Base-by-base conservation (phyloP, 768 basidiomycete genomes). In the Pleurotus citrinopileatus region DNA sequence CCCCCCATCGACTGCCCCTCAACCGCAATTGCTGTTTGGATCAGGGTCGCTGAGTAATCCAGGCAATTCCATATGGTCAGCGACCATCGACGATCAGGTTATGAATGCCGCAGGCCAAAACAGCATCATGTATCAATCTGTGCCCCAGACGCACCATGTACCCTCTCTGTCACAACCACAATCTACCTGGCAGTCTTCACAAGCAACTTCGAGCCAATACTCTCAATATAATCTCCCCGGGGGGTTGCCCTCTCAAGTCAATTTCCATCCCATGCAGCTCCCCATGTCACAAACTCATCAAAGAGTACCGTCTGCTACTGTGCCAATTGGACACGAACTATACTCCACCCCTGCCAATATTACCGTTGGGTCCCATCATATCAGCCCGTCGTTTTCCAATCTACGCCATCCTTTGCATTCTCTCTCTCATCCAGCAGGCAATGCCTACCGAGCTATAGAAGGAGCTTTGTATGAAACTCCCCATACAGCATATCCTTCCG, bases 41-140 rank as follows among this genome's bases (percentile, higher is more conserved):
- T 74, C 79, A 5, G 79, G 79, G 3, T 66, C 70, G 6, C 60
- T 73, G 2, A 73, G 72, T 59, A 68, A 68, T n/a, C 71, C 74
- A 6, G 67, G 68, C 27, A 72, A 77, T 45, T 87, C 82, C 1
- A 89, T 89, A 36, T 89, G 88, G 87, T 82, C 86, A 3, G 75
- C 83, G 12, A 73, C 79, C 1, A 68, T 71, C 2, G 84, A 83
- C 55, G 80, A 81, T 52, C 69, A 73, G 47, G 61, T 70, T 22
- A 61, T 75, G 37, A 70, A 65, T 42, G 73, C 63, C 28, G 42
- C 43, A 15, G 60, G 54, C 62, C 52, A 68, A 66, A 34, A 38
- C 20, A 46, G 57, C 37, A 68, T 70, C 26, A 60, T 61, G 9
- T 69, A 69, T 57, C 72, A 65, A 20, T 65, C 60, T 10, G 66